Percentiles rank a stretch among this genome's conserved stretches.
These are phyloP conservation scores for Diaporthe nobilis DNA, from an alignment of 2,329 filamentous ascomycete genomes.

Conservation along the genomic window DNA sequence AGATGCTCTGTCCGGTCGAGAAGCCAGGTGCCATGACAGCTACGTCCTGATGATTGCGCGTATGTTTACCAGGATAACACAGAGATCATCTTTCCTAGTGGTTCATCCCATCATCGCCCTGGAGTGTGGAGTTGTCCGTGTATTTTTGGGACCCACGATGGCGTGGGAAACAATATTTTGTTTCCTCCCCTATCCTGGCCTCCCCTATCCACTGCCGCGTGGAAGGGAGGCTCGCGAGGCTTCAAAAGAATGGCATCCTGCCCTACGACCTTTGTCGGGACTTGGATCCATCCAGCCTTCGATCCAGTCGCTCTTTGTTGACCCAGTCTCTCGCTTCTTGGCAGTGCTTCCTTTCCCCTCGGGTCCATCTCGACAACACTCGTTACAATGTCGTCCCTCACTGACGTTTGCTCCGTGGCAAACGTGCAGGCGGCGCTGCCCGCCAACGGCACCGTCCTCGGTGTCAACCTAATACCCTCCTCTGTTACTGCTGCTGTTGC, in stretches of 20 bases:
- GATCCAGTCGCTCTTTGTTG: slow-evolving; percentile 3
- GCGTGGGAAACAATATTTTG: slow-evolving; percentile 1
- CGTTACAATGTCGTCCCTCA: slow-evolving; percentile 48
- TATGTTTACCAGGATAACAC: neutral
- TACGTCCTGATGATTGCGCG: neutral
- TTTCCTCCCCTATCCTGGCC: slow-evolving; percentile 15
- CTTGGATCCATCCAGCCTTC: neutral
- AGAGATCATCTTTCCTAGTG: neutral
- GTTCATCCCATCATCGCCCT: slow-evolving; percentile 11
- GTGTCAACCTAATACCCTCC: slow-evolving; percentile 57
- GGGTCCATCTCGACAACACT: neutral
- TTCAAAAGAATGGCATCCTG: neutral
- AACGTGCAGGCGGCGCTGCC: slow-evolving; percentile 59
- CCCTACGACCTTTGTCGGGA: neutral
- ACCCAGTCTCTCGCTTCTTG: neutral
- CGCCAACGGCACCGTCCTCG: slow-evolving; percentile 57
- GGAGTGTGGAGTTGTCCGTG: neutral
- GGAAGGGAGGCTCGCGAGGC: slow-evolving; percentile 8
- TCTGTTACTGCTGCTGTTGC: slow-evolving; percentile 57
- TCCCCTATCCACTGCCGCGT: slow-evolving; percentile 15
- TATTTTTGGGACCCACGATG: neutral
- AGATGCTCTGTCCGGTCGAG: neutral
- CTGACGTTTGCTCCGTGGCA: slow-evolving; percentile 58
- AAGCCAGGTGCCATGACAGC: neutral
- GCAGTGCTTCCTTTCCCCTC: neutral